Percentiles rank a stretch among this genome's conserved stretches.
Evolutionary conservation across 176 grass and related monocot species (phyloP).

Genomic region (Oryza australiensis): DNA sequence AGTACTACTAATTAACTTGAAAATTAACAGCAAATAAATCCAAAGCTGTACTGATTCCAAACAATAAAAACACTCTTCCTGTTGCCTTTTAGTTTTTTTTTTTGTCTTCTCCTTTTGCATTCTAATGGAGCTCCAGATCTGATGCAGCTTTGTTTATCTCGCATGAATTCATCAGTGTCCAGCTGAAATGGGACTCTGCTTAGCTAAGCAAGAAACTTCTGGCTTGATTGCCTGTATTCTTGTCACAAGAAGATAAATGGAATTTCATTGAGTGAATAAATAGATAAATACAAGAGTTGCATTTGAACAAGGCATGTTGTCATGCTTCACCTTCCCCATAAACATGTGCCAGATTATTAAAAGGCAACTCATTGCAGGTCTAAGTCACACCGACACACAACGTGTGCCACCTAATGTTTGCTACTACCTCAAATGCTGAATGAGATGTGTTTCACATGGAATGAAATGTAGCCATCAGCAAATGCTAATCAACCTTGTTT

Average conservation of each 20-base stretch:
- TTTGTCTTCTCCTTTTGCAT: neutral
- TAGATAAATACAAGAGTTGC: neutral
- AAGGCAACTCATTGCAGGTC: neutral
- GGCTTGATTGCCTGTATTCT: neutral
- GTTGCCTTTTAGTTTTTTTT: neutral
- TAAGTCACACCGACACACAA: conserved; percentile 23
- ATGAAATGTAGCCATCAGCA: neutral
- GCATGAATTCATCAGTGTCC: neutral
- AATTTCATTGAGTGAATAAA: neutral
- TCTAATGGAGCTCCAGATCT: neutral
- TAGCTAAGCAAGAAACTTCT: conserved; percentile 3
- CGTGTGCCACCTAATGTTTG: conserved; percentile 18
- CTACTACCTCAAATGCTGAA: neutral
- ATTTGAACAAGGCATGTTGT: neutral
- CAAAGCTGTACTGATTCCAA: neutral
- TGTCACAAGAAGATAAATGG: neutral
- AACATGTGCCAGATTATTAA: neutral
- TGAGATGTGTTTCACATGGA: neutral
- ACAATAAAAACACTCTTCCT: neutral
- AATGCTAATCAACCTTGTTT: neutral
- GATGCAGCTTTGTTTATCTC: neutral
- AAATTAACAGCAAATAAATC: neutral
- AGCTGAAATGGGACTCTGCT: neutral
- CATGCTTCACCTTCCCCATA: neutral
- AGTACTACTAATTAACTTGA: neutral